phyloP scores from a whole-genome alignment of 352 stramenopile species.

The Pythium coloratum region DNA sequence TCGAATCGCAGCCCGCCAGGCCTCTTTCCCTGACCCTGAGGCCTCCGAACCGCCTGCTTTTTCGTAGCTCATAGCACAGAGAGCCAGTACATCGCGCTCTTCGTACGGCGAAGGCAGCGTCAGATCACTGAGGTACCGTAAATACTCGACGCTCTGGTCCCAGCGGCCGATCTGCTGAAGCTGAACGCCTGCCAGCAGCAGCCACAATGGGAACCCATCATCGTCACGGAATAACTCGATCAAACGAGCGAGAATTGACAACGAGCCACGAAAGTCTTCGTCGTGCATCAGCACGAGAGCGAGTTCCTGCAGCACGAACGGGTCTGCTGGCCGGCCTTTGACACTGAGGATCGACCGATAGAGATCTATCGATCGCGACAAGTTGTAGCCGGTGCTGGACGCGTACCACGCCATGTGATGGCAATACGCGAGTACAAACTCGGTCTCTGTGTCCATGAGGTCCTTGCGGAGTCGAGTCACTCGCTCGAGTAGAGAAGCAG shows the following conservation, averaged over 20 bases:
- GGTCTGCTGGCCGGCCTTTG: slow-evolving; percentile 25
- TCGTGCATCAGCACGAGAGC: slow-evolving; percentile 69
- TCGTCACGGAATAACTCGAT: slow-evolving; percentile 58
- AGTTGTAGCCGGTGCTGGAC: slow-evolving; percentile 53
- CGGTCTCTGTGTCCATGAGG: slow-evolving; percentile 4
- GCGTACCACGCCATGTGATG: slow-evolving; percentile 73
- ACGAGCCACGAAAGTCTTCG: slow-evolving; percentile 44
- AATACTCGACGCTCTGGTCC: slow-evolving; percentile 58
- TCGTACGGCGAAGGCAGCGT: slow-evolving; percentile 44
- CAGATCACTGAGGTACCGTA: slow-evolving; percentile 59
- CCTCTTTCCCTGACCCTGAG: slow-evolving; percentile 33
- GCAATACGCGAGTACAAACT: slow-evolving; percentile 47
- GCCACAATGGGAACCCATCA: slow-evolving; percentile 47
- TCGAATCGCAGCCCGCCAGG: slow-evolving; percentile 57
- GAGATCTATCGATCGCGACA: slow-evolving; percentile 45
- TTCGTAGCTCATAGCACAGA: slow-evolving; percentile 62
- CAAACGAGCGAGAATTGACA: slow-evolving; percentile 54
- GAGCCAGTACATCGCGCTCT: slow-evolving; percentile 55
- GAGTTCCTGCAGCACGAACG: slow-evolving; percentile 55
- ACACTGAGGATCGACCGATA: slow-evolving; percentile 38
- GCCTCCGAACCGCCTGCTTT: slow-evolving; percentile 12
- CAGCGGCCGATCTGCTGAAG: slow-evolving; percentile 57
- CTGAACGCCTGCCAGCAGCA: slow-evolving; percentile 61
- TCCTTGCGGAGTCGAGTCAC: slow-evolving; percentile 7
- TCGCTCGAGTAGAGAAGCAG: slow-evolving; percentile 50